Percentiles rank a stretch among this genome's conserved stretches.
Conservation (phyloP, 2,329 filamentous ascomycete species). For the Microcyclospora tardicrescens region DNA sequence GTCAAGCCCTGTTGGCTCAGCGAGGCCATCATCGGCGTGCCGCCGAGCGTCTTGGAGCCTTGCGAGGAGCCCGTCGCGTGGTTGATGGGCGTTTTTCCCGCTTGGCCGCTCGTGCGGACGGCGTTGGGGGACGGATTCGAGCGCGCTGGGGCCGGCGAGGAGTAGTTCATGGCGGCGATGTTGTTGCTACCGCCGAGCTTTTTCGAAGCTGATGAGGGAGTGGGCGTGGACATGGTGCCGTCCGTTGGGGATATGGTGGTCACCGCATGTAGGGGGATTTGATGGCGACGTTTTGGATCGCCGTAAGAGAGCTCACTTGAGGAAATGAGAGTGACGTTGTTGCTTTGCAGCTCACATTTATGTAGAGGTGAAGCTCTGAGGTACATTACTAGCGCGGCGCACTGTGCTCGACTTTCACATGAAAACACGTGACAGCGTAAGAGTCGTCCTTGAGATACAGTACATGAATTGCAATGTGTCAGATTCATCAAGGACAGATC, state of each 20-base stretch:
- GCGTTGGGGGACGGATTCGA: conserved; percentile 17
- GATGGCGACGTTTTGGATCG: too few relatives aligned
- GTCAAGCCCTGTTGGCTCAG: conserved; percentile 19
- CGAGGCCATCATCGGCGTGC: conserved; percentile 21
- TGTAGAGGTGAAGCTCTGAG: too few relatives aligned
- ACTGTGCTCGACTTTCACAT: too few relatives aligned
- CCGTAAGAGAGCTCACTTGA: too few relatives aligned
- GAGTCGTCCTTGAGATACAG: too few relatives aligned
- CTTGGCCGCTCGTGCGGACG: conserved; percentile 15
- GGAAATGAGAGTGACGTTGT: too few relatives aligned
- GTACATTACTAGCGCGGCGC: too few relatives aligned
- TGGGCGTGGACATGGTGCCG: conserved; percentile 1
- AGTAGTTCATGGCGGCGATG: conserved; percentile 6
- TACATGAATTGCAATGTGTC: too few relatives aligned
- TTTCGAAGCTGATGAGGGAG: conserved; percentile 18
- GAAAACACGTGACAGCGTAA: too few relatives aligned
- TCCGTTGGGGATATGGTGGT: background rate
- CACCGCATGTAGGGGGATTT: too few relatives aligned
- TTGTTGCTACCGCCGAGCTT: conserved; percentile 7
- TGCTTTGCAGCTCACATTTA: too few relatives aligned
- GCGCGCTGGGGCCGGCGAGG: conserved; percentile 26
- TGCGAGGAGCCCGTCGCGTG: conserved; percentile 17
- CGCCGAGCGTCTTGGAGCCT: conserved; percentile 18
- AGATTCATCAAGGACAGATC: too few relatives aligned
- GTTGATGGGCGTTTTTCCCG: conserved; percentile 27